phyloP scores from a whole-genome alignment of 305 asterid genomes.

The Fraxinus xanthoxyloides region DNA sequence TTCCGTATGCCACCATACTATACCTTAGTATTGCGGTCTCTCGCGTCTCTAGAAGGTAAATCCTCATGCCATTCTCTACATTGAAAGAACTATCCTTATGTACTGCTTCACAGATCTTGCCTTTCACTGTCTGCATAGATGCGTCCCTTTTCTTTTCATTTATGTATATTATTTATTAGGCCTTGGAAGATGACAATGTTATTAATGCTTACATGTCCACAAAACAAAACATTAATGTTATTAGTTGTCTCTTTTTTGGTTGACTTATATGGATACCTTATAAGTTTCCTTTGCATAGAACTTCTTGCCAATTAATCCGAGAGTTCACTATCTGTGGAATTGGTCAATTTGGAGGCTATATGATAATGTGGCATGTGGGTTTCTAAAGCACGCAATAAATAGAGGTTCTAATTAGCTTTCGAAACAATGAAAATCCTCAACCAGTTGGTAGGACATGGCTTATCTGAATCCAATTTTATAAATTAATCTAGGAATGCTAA shows the following conservation, averaged over 20 bases:
- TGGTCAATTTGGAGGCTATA: background rate
- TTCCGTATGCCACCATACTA: conserved; percentile 96
- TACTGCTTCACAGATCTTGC: background rate
- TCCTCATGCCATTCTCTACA: conserved; percentile 2
- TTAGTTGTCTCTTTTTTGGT: background rate
- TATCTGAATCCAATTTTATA: background rate
- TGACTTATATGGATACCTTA: background rate
- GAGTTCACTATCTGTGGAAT: background rate
- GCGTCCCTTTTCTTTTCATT: background rate
- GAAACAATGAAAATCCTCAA: background rate
- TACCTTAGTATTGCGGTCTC: conserved; percentile 83
- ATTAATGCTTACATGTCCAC: background rate
- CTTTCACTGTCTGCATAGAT: background rate
- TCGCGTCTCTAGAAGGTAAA: conserved; percentile 94
- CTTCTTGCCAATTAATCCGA: background rate
- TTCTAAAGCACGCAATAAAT: background rate
- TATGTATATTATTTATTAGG: background rate
- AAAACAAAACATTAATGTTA: background rate
- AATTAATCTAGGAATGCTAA: background rate
- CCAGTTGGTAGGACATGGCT: background rate
- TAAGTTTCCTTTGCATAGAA: background rate
- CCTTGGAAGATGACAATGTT: background rate
- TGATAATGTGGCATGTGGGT: background rate
- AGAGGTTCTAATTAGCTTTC: background rate
- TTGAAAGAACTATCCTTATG: background rate